Evolutionary conservation across 225 moss, liverwort and hornwort genomes (phyloP).

Genomic region (Lunularia cruciata): DNA sequence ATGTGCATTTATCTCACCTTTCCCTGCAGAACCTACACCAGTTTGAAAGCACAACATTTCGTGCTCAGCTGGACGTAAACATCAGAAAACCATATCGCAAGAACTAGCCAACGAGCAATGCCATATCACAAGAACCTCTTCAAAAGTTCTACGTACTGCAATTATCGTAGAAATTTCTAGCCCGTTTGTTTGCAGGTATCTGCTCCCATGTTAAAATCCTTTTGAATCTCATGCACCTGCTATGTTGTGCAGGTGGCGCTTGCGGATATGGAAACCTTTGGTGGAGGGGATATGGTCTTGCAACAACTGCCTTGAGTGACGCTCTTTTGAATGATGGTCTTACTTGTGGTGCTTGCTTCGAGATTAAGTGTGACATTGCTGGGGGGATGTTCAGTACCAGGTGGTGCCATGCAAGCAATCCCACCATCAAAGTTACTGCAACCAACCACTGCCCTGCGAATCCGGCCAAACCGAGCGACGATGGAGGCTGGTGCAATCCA

Average conservation of each 20-base stretch:
- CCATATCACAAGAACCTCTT: no score
- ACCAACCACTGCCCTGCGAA: conserved; percentile 37
- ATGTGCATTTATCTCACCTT: no score
- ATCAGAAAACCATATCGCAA: no score
- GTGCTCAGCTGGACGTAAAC: no score
- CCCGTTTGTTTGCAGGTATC: no score
- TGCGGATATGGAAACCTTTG: conserved; percentile 25
- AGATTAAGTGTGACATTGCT: conserved; percentile 8
- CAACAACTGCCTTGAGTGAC: conserved; percentile 22
- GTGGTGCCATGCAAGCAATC: conserved; percentile 10
- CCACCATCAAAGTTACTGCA: conserved; percentile 26
- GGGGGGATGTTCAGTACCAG: neutral
- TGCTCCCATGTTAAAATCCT: no score
- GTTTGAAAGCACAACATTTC: no score
- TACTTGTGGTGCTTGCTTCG: conserved; percentile 27
- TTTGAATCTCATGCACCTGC: no score
- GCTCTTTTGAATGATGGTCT: conserved; percentile 18
- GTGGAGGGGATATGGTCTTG: conserved; percentile 15
- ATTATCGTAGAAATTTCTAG: no score
- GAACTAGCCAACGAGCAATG: no score
- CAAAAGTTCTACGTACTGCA: no score
- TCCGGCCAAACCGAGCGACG: conserved; percentile 17
- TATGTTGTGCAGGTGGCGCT: conserved; percentile 19
- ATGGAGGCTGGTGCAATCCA: conserved; percentile 40
- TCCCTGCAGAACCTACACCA: no score